Evolutionary conservation across 306 rosid genomes (phyloP).

Genomic region (Trifolium dubium): DNA sequence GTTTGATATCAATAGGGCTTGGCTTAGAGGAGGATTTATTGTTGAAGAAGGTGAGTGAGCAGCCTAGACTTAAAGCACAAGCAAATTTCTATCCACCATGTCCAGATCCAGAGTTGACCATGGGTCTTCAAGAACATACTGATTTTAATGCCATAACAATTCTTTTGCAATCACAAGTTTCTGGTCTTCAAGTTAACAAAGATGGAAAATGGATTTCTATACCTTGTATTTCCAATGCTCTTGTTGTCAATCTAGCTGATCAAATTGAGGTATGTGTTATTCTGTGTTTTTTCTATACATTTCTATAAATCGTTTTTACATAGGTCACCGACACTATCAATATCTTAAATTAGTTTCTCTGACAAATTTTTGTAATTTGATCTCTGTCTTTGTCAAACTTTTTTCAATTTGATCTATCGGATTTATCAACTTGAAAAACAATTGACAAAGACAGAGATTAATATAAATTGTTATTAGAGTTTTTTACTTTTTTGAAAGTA

Average conservation of each 20-base stretch:
- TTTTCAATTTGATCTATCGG: too few relatives aligned
- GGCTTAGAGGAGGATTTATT: slow-evolving; percentile 50
- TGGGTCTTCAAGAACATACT: slow-evolving; percentile 45
- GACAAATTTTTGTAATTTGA: too few relatives aligned
- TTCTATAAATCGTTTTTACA: too few relatives aligned
- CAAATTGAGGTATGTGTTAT: slow-evolving; percentile 53
- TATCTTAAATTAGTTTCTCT: too few relatives aligned
- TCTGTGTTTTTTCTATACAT: background rate
- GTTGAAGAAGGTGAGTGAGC: slow-evolving; percentile 43
- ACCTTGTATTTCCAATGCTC: slow-evolving; percentile 48
- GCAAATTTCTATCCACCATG: slow-evolving; percentile 48
- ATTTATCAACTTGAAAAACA: too few relatives aligned
- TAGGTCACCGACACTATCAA: too few relatives aligned
- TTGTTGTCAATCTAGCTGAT: slow-evolving; percentile 60
- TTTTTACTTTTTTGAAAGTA: too few relatives aligned
- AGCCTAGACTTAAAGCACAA: slow-evolving; percentile 49
- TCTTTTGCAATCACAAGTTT: slow-evolving; percentile 41
- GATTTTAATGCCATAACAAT: slow-evolving; percentile 51
- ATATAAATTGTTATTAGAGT: too few relatives aligned
- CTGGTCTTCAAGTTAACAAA: slow-evolving; percentile 59
- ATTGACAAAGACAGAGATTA: too few relatives aligned
- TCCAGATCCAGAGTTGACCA: slow-evolving; percentile 30
- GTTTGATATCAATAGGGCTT: slow-evolving; percentile 55
- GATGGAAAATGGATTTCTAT: slow-evolving; percentile 57
- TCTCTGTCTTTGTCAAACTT: too few relatives aligned